Evolutionary conservation across 2,329 filamentous ascomycete genomes (phyloP).

Genomic region (Stachybotrys chartarum): DNA sequence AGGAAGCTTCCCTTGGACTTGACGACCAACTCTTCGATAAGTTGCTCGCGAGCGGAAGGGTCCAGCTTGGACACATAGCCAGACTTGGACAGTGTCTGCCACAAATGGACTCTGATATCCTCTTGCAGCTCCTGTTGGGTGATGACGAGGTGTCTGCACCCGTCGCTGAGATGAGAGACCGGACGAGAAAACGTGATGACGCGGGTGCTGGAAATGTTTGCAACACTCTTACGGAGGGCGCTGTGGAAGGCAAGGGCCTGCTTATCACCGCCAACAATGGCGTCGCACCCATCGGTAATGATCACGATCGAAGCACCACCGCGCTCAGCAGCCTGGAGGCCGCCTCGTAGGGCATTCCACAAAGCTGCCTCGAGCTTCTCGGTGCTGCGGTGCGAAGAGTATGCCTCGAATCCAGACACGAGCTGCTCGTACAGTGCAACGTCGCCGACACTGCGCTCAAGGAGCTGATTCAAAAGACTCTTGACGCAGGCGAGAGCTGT

Average conservation of each 20-base stretch:
- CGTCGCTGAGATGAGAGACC: conserved; percentile 20
- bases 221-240: conserved; percentile 19
- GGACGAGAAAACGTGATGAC: conserved; percentile 28
- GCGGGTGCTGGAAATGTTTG: conserved; percentile 16
- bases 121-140: conserved; percentile 21
- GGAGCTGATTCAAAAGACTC: conserved; percentile 27
- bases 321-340: conserved; percentile 21
- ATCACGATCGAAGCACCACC: conserved; percentile 20
- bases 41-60: conserved; percentile 15
- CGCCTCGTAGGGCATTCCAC: conserved; percentile 25
- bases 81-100: conserved; percentile 9
- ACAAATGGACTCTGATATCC: conserved; percentile 22
- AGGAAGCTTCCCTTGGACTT: conserved; percentile 28
- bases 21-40: conserved; percentile 19
- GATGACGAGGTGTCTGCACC: conserved; percentile 22
- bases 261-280: conserved; percentile 17
- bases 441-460: conserved; percentile 30
- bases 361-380: conserved; percentile 20
- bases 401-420: conserved; percentile 15
- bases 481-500: conserved; percentile 25
- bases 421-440: conserved; percentile 24
- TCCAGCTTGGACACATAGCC: conserved; percentile 12
- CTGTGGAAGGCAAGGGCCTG: conserved; percentile 20
- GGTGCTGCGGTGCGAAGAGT: conserved; percentile 11
- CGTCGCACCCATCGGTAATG: conserved; percentile 29